These are phyloP conservation scores for Tolypocladium guangdongense DNA, from an alignment of 2,329 filamentous ascomycete genomes.

Conservation along the genomic window DNA sequence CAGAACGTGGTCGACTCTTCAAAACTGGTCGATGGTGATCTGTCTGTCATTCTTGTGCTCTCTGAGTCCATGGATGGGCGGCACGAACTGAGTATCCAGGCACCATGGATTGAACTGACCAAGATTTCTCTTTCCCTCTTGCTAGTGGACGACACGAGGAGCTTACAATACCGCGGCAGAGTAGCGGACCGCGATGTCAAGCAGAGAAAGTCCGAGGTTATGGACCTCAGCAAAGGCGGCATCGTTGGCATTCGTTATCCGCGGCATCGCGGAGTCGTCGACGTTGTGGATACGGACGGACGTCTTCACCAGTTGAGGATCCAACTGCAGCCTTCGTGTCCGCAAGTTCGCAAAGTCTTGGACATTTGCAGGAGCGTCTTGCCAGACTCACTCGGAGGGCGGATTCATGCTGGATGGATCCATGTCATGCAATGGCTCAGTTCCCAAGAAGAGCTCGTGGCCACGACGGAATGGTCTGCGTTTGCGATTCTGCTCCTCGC, in stretches of 20 bases:
- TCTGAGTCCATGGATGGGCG: slow-evolving; percentile 53
- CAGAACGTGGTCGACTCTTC: slow-evolving; percentile 64
- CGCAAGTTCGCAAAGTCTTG: slow-evolving; percentile 50
- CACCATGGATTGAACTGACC: slow-evolving; percentile 63
- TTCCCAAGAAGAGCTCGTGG: slow-evolving; percentile 31
- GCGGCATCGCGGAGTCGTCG: slow-evolving; percentile 49
- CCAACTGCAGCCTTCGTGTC: slow-evolving; percentile 52
- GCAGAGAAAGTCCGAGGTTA: slow-evolving; percentile 32
- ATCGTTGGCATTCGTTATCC: slow-evolving; percentile 46
- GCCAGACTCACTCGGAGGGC: slow-evolving; percentile 46
- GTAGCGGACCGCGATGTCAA: slow-evolving; percentile 40
- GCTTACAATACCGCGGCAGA: slow-evolving; percentile 44
- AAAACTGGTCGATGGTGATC: slow-evolving; percentile 54
- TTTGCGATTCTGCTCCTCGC: slow-evolving; percentile 52
- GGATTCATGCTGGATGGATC: slow-evolving; percentile 60
- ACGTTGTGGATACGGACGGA: slow-evolving; percentile 52
- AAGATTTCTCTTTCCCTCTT: slow-evolving; percentile 53
- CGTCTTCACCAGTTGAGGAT: slow-evolving; percentile 57
- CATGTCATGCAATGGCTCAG: slow-evolving; percentile 61
- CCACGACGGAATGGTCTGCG: slow-evolving; percentile 59
- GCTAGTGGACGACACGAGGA: slow-evolving; percentile 47
- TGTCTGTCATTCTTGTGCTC: slow-evolving; percentile 59
- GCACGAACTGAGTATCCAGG: slow-evolving; percentile 60
- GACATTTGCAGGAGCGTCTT: slow-evolving; percentile 54
- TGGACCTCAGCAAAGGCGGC: slow-evolving; percentile 34